Evolutionary conservation across 2,329 filamentous ascomycete species (phyloP).

Genomic region (Ceratocystis eucalypticola): DNA sequence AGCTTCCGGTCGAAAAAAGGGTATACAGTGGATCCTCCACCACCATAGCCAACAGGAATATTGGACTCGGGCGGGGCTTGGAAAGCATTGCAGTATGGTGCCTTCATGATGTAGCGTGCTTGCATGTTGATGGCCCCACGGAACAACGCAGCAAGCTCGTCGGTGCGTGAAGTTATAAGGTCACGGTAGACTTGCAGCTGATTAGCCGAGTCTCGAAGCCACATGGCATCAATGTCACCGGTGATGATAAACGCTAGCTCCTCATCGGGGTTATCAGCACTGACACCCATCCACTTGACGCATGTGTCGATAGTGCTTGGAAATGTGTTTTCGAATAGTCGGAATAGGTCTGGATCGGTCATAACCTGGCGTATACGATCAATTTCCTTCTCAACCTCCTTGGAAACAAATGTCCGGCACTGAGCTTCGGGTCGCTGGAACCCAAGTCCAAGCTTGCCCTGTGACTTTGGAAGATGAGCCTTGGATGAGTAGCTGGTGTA

Average conservation of each 20-base stretch:
- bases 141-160: conserved; percentile 51
- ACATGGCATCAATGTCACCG: conserved; percentile 75
- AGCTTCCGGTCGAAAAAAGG: conserved; percentile 21
- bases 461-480: conserved; percentile 55
- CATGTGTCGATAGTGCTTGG: conserved; percentile 75
- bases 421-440: conserved; percentile 62
- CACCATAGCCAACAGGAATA: conserved; percentile 33
- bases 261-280: conserved; percentile 39
- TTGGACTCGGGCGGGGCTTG: conserved; percentile 69
- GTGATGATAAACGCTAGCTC: conserved; percentile 68
- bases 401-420: conserved; percentile 53
- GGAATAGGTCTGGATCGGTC: conserved; percentile 50
- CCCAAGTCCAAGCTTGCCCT: conserved; percentile 62
- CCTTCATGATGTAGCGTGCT: conserved; percentile 50
- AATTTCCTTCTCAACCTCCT: conserved; percentile 18
- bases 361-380: conserved; percentile 29
- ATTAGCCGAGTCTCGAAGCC: conserved; percentile 72
- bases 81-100: conserved; percentile 82
- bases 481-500: conserved; percentile 16
- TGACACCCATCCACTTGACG: conserved; percentile 57
- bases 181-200: conserved; percentile 56
- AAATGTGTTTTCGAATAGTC: conserved; percentile 72
- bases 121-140: conserved; percentile 61
- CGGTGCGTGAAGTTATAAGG: conserved; percentile 39
- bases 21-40: conserved; percentile 19